Percentiles rank a stretch among this genome's conserved stretches.
Evolutionary conservation across 768 basidiomycete species (phyloP).

Genomic region (Gloeostereum incarnatum): DNA sequence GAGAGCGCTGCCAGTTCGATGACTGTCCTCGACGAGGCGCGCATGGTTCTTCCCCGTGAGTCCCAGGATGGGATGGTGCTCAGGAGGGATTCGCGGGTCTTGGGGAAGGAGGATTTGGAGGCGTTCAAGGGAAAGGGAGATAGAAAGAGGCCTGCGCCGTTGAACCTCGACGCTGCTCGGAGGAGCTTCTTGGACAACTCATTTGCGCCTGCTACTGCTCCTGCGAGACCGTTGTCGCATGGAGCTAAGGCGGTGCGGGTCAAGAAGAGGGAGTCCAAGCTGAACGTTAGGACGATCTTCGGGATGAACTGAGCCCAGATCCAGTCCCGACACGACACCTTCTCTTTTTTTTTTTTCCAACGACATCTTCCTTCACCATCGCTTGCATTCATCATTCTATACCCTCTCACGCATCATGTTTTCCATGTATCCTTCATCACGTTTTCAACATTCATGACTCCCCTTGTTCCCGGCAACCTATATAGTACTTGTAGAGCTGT

Average conservation of each 20-base stretch:
- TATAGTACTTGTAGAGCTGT: no score
- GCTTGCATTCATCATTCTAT: no score
- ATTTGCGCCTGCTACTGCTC: not conserved
- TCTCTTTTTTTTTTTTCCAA: no score
- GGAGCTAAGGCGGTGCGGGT: not conserved
- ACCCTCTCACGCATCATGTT: no score
- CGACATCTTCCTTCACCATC: no score
- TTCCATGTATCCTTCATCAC: no score
- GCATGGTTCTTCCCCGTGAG: not conserved
- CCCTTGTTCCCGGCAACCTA: no score
- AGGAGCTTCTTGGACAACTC: conserved; percentile 3
- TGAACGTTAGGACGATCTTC: not conserved
- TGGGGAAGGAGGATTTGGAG: not conserved
- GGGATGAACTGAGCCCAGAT: no score
- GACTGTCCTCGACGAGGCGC: not conserved
- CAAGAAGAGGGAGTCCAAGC: not conserved
- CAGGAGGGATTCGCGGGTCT: not conserved
- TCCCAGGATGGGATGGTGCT: not conserved
- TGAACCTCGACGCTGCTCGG: not conserved
- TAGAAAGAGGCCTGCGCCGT: not conserved
- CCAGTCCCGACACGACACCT: no score
- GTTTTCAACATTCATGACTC: no score
- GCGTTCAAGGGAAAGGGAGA: no score
- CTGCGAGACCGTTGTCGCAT: not conserved
- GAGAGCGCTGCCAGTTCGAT: not conserved